Conservation (phyloP, 331 rosid genomes). For the Pyracantha coccinea region DNA sequence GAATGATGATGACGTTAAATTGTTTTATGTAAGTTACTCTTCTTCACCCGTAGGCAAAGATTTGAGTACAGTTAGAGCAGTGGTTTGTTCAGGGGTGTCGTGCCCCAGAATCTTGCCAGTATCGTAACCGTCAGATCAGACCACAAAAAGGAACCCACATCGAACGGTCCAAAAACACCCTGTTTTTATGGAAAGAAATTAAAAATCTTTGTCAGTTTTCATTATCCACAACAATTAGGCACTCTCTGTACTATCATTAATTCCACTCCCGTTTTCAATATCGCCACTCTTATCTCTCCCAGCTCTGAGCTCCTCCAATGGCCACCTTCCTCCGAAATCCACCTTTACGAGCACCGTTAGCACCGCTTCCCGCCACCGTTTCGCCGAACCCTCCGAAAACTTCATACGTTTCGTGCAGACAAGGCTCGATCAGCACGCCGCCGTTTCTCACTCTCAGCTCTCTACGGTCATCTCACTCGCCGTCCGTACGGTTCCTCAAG, state of each 20-base stretch:
- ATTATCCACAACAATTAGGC: neutral
- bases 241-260: neutral
- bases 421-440: neutral
- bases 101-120: neutral
- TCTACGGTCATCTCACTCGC: conserved; percentile 14
- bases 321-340: conserved; percentile 1
- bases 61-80: too few species aligned
- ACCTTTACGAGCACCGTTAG: neutral
- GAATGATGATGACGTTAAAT: too few species aligned
- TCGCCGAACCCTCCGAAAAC: neutral
- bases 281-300: conserved; percentile 2
- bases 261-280: neutral
- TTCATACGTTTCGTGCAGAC: neutral
- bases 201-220: neutral
- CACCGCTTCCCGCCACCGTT: neutral
- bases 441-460: conserved; percentile 1
- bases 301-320: neutral
- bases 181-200: neutral
- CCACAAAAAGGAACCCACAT: neutral
- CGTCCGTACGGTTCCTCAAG: conserved; percentile 20
- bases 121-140: neutral
- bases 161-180: neutral
- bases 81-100: neutral
- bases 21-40: too few species aligned
- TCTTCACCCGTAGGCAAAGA: too few species aligned